Conservation (phyloP, 345 rosid genomes). For the Mercurialis annua region DNA sequence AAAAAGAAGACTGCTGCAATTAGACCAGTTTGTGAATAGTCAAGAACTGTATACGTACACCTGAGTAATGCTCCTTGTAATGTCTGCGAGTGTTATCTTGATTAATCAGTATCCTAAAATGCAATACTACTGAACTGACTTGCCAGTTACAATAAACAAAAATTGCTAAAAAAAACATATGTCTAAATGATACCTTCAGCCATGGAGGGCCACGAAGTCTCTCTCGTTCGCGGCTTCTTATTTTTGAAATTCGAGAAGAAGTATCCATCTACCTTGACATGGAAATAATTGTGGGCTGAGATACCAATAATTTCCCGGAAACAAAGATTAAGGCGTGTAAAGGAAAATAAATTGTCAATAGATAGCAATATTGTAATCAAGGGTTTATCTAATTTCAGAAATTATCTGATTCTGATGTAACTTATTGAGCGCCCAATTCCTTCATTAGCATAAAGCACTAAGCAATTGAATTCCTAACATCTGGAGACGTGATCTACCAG, state of each 20-base stretch:
- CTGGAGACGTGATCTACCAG: neutral
- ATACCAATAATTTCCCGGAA: neutral
- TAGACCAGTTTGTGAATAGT: conserved; percentile 95
- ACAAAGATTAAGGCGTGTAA: neutral
- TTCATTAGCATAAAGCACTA: neutral
- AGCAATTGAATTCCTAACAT: neutral
- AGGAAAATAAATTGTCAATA: neutral
- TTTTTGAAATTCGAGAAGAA: conserved; percentile 94
- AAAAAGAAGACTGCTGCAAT: conserved; percentile 97
- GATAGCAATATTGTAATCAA: neutral
- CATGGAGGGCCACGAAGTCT: conserved; percentile 96
- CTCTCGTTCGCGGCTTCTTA: conserved; percentile 80
- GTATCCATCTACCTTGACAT: conserved; percentile 91
- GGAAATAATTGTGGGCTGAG: conserved; percentile 23
- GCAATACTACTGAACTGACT: neutral
- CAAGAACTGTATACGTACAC: conserved; percentile 74
- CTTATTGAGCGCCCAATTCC: neutral
- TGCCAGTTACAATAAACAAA: neutral
- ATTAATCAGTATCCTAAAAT: conserved; percentile 14
- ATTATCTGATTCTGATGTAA: neutral
- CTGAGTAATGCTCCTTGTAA: conserved; percentile 83
- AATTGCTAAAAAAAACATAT: neutral
- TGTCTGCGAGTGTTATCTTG: conserved; percentile 37
- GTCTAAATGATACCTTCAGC: conserved; percentile 63
- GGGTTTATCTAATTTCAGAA: neutral